Conservation (phyloP, 2,329 filamentous ascomycete species). For the Pleomassaria siparia region DNA sequence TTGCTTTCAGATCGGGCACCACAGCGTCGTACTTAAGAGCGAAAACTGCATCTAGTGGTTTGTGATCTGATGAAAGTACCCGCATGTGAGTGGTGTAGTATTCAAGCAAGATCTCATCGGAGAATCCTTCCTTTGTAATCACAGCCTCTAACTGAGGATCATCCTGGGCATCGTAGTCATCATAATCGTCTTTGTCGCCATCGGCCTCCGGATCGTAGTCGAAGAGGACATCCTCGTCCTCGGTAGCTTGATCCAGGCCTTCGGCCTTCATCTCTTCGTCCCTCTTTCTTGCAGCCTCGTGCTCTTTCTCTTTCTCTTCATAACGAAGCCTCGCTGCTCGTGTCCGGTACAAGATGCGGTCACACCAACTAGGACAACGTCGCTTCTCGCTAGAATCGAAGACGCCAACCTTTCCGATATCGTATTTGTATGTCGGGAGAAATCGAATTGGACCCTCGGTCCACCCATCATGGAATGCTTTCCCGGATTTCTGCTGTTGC, state of each 20-base stretch:
- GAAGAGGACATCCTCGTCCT: conserved; percentile 83
- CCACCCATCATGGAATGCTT: conserved; percentile 90
- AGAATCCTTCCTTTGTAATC: conserved; percentile 60
- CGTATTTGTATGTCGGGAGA: conserved; percentile 95
- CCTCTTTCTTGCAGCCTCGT: conserved; percentile 66
- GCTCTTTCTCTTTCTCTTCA: conserved; percentile 64
- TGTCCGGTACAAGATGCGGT: conserved; percentile 86
- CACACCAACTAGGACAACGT: conserved; percentile 93
- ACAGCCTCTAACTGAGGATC: conserved; percentile 52
- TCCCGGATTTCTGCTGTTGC: conserved; percentile 71
- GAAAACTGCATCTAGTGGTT: conserved; percentile 83
- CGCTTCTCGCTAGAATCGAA: conserved; percentile 97
- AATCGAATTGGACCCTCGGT: conserved; percentile 85
- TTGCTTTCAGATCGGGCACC: conserved; percentile 79
- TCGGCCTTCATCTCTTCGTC: conserved; percentile 84
- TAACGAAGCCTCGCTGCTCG: conserved; percentile 68
- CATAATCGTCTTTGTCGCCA: conserved; percentile 52
- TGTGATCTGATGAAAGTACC: conserved; percentile 92
- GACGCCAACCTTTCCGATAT: conserved; percentile 85
- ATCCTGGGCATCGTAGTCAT: conserved; percentile 59
- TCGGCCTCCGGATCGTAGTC: conserved; percentile 87
- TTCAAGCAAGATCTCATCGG: conserved; percentile 58
- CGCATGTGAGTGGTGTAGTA: conserved; percentile 87
- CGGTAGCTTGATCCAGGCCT: conserved; percentile 70
- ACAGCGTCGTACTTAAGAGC: conserved; percentile 83